Evolutionary conservation across 805 yeast species (phyloP).

Genomic region (Tetrapisispora arboricola): DNA sequence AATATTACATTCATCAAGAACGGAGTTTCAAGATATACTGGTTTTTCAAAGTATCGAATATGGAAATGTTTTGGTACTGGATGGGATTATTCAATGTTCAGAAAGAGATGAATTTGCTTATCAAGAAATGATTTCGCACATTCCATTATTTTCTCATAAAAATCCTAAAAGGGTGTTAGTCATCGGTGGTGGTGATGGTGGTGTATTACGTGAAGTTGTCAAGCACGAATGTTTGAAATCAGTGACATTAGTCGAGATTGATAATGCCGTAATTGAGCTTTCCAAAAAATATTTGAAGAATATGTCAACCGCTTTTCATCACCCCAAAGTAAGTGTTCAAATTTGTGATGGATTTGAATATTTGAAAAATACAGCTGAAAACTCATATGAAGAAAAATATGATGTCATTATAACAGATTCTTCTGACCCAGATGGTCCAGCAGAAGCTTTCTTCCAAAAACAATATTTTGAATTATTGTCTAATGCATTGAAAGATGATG

Average conservation of each 20-base stretch:
- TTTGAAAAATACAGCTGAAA: conserved; percentile 34
- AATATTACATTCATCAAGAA: conserved; percentile 55
- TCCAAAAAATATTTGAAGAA: conserved; percentile 63
- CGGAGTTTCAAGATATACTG: conserved; percentile 72
- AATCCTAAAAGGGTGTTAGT: conserved; percentile 69
- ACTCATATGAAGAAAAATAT: conserved; percentile 37
- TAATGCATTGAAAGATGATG: conserved; percentile 50
- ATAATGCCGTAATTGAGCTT: conserved; percentile 66
- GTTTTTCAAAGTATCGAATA: conserved; percentile 65
- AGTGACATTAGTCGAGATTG: conserved; percentile 81
- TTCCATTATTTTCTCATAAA: conserved; percentile 70
- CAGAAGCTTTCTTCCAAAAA: conserved; percentile 75
- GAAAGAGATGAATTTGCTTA: conserved; percentile 91
- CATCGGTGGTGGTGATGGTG: conserved; percentile 96
- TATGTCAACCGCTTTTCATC: conserved; percentile 61
- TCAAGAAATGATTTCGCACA: conserved; percentile 83
- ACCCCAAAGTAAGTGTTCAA: conserved; percentile 55
- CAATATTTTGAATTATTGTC: conserved; percentile 61
- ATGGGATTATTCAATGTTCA: conserved; percentile 84
- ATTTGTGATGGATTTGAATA: conserved; percentile 80
- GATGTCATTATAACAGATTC: conserved; percentile 89
- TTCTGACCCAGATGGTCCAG: conserved; percentile 94
- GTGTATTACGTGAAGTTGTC: conserved; percentile 79
- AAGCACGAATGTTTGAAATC: conserved; percentile 57
- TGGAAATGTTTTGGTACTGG: conserved; percentile 83